Conservation (phyloP, 495 filamentous ascomycete species). For the Podospora sp. region DNA sequence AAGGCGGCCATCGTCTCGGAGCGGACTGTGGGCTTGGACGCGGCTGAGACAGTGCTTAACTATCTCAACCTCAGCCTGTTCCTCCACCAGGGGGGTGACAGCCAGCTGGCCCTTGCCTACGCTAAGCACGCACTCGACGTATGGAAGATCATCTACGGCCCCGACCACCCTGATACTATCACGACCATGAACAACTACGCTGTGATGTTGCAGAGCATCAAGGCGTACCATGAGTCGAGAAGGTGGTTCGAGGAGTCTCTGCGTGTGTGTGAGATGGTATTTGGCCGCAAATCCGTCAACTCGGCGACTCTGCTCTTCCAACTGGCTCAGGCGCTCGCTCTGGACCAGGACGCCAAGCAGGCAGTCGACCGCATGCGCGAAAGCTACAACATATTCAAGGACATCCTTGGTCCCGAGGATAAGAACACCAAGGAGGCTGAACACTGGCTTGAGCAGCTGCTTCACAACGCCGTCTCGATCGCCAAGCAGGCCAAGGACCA, state of each 20-base stretch:
- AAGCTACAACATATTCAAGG: constrained; percentile 91
- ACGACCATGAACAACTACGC: constrained; percentile 99
- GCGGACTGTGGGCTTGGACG: constrained; percentile 91
- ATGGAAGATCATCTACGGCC: constrained; percentile 96
- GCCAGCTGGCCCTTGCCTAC: constrained; percentile 77
- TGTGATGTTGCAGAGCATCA: constrained; percentile 94
- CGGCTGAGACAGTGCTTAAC: constrained; percentile 85
- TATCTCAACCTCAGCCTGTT: constrained; percentile 97
- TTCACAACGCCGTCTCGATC: constrained; percentile 88
- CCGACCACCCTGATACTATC: constrained; percentile 93
- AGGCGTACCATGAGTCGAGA: constrained; percentile 88
- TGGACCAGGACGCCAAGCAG: constrained; percentile 88
- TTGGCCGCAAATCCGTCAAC: constrained; percentile 83
- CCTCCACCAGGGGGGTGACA: constrained; percentile 88
- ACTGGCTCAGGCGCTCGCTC: constrained; percentile 88
- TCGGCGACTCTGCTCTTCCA: constrained; percentile 97
- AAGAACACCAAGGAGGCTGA: constrained; percentile 94
- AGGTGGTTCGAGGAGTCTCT: constrained; percentile 96
- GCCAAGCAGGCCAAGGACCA: constrained; percentile 89
- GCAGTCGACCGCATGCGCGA: constrained; percentile 92
- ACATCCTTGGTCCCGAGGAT: constrained; percentile 80
- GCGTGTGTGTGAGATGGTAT: constrained; percentile 80
- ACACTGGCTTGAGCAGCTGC: constrained; percentile 95
- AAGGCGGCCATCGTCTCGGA: constrained; percentile 97
- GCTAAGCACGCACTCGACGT: constrained; percentile 91